Base-by-base conservation (phyloP, 768 basidiomycete genomes). In the Mycena rosella region DNA sequence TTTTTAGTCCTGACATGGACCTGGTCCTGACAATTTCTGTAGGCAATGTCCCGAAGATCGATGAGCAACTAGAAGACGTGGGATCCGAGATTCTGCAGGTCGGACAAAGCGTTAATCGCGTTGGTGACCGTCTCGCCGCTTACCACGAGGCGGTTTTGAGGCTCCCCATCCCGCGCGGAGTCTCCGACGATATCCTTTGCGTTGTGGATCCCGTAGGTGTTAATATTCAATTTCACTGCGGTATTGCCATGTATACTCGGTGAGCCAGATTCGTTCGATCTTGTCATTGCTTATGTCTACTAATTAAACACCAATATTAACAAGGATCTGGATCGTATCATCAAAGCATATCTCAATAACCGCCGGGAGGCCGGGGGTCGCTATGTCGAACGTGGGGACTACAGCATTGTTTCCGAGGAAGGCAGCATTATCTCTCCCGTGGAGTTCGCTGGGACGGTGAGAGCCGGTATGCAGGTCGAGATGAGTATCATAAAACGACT, bases 181-280 rank as follows among this genome's bases (percentile, higher is more conserved):
- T 57, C 11, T 44, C 29, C 1, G 56, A 57, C 14, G 42, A 57
- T 32, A 44, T 57, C 15, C 30, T 57, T n/a, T 57, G 40, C n/a
- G 56, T 57, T 27, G 14, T 57, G 0, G 42, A 57, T 45, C 56
- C 56, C 2, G n/a, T 57, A 20, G 56, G 56, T 18, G 53, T 40
- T 17, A 57, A 57, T 44, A 57, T 57, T 38, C 56, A 2, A 32
- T 57, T 45, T 57, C 56, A 22, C 24, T 57, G 18, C 56, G 56
- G 20, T 55, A 55, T 40, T 55, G 34, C 24, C 36, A 36, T 15
- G 53, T 27, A 7, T 55, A 55, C 36, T 18, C 53, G n/a, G 53
- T 55, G 36, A 40, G 53, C 24, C 13, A 13, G 11, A n/a, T 22
- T 38, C 15, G 4, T 27, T 22, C 36, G 17, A 14, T 34, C 18